Conservation (phyloP, 2,329 filamentous ascomycete species). For the Elsinoe fawcettii region DNA sequence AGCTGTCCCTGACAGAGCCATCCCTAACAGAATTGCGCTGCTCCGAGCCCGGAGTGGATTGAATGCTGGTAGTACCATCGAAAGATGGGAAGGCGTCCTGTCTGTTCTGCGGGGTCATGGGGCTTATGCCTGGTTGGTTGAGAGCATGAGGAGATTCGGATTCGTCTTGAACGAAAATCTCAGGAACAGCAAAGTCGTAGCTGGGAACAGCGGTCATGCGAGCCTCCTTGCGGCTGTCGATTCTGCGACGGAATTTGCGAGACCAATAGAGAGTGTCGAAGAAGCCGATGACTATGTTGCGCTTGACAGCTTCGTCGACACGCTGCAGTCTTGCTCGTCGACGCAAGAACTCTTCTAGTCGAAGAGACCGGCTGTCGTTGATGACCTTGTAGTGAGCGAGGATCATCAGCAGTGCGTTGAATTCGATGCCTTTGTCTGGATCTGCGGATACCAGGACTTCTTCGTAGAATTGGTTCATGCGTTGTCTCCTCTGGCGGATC, state of each 20-base stretch:
- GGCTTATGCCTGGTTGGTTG: constrained; percentile 27
- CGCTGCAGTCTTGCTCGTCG: constrained; percentile 83
- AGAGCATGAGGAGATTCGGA: constrained; percentile 37
- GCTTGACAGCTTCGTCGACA: constrained; percentile 87
- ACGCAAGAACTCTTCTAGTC: constrained; percentile 83
- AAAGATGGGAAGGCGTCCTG: constrained; percentile 27
- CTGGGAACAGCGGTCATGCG: constrained; percentile 73
- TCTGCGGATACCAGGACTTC: constrained; percentile 93
- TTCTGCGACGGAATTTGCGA: constrained; percentile 67
- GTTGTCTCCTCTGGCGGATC: constrained; percentile 65
- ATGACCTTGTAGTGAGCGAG: constrained; percentile 98
- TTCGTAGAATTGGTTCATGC: constrained; percentile 93
- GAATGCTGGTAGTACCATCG: constrained; percentile 24
- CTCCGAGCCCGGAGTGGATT: constrained; percentile 16
- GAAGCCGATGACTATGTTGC: constrained; percentile 85
- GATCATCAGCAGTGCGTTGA: constrained; percentile 88
- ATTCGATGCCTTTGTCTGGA: constrained; percentile 79
- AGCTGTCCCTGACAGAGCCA: background rate
- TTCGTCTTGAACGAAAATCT: constrained; percentile 83
- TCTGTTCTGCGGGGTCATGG: constrained; percentile 27
- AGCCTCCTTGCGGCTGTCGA: constrained; percentile 63
- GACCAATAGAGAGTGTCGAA: constrained; percentile 92
- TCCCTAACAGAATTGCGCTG: background rate
- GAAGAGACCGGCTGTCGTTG: constrained; percentile 87
- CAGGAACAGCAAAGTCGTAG: constrained; percentile 62